Percentiles rank a stretch among this genome's conserved stretches.
These are phyloP conservation scores for Schizosaccharomyces osmophilus DNA, from an alignment of 805 yeast genomes.

Conservation along the genomic window DNA sequence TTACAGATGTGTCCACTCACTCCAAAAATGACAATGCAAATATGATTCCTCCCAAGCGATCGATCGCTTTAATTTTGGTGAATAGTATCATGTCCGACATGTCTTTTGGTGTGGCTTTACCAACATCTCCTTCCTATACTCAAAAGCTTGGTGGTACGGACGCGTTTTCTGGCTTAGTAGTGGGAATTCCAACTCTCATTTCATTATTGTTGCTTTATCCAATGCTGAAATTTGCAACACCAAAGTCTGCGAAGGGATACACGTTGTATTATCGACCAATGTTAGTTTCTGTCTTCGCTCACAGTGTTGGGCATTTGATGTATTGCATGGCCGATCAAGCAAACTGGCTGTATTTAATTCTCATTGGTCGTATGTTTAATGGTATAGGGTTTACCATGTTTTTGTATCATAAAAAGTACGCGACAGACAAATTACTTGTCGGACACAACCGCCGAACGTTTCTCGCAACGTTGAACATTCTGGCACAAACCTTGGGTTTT, in stretches of 20 bases:
- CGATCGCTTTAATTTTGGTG: not conserved
- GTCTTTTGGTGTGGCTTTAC: not conserved
- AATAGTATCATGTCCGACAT: not conserved
- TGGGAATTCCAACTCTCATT: not conserved
- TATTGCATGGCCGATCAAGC: not conserved
- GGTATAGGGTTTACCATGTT: not conserved
- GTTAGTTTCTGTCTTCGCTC: not conserved
- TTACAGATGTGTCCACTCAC: too few species aligned
- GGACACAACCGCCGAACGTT: not conserved
- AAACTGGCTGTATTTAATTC: not conserved
- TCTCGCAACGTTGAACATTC: not conserved
- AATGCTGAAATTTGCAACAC: not conserved
- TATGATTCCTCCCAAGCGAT: not conserved
- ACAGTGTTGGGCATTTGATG: not conserved
- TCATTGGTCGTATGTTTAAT: not conserved
- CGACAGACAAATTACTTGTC: not conserved
- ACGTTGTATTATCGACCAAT: not conserved
- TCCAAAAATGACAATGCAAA: not conserved
- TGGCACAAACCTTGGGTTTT: not conserved
- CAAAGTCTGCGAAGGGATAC: not conserved
- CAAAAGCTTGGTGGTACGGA: not conserved
- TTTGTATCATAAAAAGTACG: not conserved
- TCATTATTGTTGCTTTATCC: not conserved
- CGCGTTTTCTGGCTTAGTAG: not conserved
- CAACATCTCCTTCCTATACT: not conserved